These are phyloP conservation scores for Bromus sterilis DNA, from an alignment of 176 grass and related monocot genomes.

Conservation along the genomic window DNA sequence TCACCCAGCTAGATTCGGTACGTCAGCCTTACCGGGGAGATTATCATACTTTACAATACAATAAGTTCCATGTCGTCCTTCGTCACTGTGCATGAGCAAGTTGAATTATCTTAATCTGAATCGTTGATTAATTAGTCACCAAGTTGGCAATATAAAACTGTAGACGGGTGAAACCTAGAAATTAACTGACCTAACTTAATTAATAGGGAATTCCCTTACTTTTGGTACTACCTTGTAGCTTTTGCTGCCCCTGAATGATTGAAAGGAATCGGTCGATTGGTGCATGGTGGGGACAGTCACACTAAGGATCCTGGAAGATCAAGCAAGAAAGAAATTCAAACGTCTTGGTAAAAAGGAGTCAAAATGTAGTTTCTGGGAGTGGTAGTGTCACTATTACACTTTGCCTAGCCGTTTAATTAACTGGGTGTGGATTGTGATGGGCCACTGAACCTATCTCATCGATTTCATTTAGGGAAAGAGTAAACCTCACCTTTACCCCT, in stretches of 20 bases:
- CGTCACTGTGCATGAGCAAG: constrained; percentile 21
- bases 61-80: constrained; percentile 22
- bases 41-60: not conserved
- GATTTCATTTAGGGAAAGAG: not conserved
- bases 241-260: constrained; percentile 46
- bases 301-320: constrained; percentile 29
- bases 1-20: constrained; percentile 23
- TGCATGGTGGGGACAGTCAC: constrained; percentile 33
- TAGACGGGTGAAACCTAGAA: constrained; percentile 15
- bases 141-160: constrained; percentile 31
- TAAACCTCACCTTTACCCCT: too few relatives aligned
- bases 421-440: constrained; percentile 21
- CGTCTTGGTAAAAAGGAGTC: constrained; percentile 30
- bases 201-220: constrained; percentile 15
- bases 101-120: not conserved
- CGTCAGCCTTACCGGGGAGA: not conserved
- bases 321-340: constrained; percentile 23
- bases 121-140: constrained; percentile 22
- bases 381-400: constrained; percentile 32
- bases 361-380: constrained; percentile 26
- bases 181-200: constrained; percentile 18
- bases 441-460: constrained; percentile 19
- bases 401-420: constrained; percentile 16
- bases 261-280: constrained; percentile 30
- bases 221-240: constrained; percentile 11